These are phyloP conservation scores for Beauveria rudraprayagi DNA, from an alignment of 2,329 filamentous ascomycete species.

Conservation along the genomic window DNA sequence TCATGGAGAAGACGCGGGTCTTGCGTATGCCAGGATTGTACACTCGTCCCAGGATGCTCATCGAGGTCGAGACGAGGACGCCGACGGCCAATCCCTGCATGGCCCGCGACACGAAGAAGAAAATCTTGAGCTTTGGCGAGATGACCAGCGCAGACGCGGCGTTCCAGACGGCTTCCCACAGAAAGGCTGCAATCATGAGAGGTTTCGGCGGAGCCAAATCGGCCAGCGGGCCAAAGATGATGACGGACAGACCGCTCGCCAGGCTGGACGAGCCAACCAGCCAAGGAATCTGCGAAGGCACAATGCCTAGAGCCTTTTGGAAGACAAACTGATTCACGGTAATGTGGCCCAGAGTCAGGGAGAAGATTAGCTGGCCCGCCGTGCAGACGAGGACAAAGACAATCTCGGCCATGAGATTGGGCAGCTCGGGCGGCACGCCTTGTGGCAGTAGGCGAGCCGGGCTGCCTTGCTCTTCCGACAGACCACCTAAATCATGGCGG, in stretches of 20 bases:
- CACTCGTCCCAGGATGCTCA: conserved; percentile 11
- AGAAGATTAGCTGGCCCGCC: conserved; percentile 9
- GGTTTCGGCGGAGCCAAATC: conserved; percentile 12
- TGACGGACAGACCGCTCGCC: conserved; percentile 11
- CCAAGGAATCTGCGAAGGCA: conserved; percentile 11
- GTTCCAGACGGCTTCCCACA: conserved; percentile 12
- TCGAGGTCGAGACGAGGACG: conserved; percentile 10
- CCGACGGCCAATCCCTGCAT: conserved; percentile 12
- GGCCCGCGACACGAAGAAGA: conserved; percentile 10
- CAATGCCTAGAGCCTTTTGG: conserved; percentile 7
- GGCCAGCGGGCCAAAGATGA: conserved; percentile 11
- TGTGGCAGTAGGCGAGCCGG: conserved; percentile 9
- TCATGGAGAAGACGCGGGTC: conserved; percentile 10
- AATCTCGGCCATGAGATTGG: conserved; percentile 7
- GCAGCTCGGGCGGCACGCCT: conserved; percentile 10
- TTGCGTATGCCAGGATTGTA: conserved; percentile 12
- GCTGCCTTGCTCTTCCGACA: conserved; percentile 9
- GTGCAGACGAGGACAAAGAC: conserved; percentile 12
- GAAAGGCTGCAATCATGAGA: conserved; percentile 11
- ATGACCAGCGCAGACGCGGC: conserved; percentile 6
- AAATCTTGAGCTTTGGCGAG: conserved; percentile 1
- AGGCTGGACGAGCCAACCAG: conserved; percentile 10
- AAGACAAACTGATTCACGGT: conserved; percentile 11
- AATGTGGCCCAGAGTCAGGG: conserved; percentile 10
- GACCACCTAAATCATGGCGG: not conserved